Evolutionary conservation across 192 early-diverging fungal species (phyloP).

Genomic region (Lunasporangiospora selenospora): DNA sequence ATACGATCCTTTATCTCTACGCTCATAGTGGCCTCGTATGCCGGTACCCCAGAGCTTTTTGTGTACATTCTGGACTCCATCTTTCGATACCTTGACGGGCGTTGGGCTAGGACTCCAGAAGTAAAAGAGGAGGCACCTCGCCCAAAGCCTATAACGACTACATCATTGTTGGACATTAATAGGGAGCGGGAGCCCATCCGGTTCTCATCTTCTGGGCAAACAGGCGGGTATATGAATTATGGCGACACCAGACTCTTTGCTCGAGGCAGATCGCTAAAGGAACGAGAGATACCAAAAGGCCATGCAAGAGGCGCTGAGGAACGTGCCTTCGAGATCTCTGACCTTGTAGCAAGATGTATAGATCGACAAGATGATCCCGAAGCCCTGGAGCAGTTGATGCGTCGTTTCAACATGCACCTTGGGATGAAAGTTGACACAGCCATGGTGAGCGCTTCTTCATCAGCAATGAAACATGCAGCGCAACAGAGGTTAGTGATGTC

Average conservation of each 20-base stretch:
- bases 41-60: conserved; percentile 24
- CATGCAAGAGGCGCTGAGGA: not conserved
- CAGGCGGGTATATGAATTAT: conserved; percentile 14
- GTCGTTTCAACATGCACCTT: conserved; percentile 20
- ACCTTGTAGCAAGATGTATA: conserved; percentile 21
- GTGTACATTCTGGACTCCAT: conserved; percentile 20
- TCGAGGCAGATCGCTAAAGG: conserved; percentile 18
- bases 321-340: conserved; percentile 18
- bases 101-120: conserved; percentile 16
- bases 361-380: conserved; percentile 24
- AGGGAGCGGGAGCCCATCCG: conserved; percentile 25
- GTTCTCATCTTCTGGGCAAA: conserved; percentile 8
- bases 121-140: too few relatives aligned
- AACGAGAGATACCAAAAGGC: conserved; percentile 2
- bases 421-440: conserved; percentile 36
- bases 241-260: conserved; percentile 9
- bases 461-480: conserved; percentile 24
- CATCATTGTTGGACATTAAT: conserved; percentile 30
- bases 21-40: conserved; percentile 14
- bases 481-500: conserved; percentile 48
- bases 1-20: too few relatives aligned
- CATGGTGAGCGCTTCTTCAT: conserved; percentile 26
- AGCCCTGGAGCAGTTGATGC: conserved; percentile 18
- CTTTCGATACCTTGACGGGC: conserved; percentile 30
- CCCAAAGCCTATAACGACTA: too few relatives aligned